Base-by-base conservation (phyloP, 2,329 filamentous ascomycete genomes). In the Magnaporthales sp. region DNA sequence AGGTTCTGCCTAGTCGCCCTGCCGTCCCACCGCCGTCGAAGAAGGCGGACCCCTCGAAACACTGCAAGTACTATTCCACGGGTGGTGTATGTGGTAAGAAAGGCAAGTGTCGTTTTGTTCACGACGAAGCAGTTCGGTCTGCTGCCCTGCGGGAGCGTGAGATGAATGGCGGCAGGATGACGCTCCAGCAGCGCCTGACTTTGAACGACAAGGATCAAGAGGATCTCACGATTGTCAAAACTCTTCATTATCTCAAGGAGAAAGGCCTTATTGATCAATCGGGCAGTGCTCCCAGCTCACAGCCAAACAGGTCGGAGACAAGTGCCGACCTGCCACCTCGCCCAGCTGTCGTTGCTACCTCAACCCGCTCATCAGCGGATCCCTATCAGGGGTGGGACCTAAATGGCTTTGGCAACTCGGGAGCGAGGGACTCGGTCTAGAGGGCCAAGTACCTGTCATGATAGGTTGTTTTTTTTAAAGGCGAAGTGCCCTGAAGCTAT, bases 61-160 rank as follows among this genome's bases (percentile, higher is more conserved):
- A 89, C 73, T 90, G 87, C 84, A 90, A 90, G 77, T 90, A 90
- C 76, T 90, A 85, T 74, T 88, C 87, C 54, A 89, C 87, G 65
- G 87, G 87, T 70, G 87, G 87, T 68, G 87, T 81, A 67, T 90
- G 87, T 77, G 87, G 87, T 65, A 90, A 90, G 82, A 89, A 89
- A 83, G 86, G 86, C 86, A 89, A 89, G 86, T 90, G 87, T 80
- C 87, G 87, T 78, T 90, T 90, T 77, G 86, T 89, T 70, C 87
- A 90, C 75, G 87, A 90, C 74, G 82, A 83, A 22, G 83, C 84
- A 69, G 84, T 88, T 67, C 82, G 87, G 70, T 85, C 87, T 72
- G 85, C 85, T 70, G 87, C 87, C 67, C 80, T 89, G 63, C 84
- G 82, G 72, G 87, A 89, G 74, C 84, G 86, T 68, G 86, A 87